Conservation (phyloP, 371 early-diverging fungal genomes). For the Mortierella sp. region DNA sequence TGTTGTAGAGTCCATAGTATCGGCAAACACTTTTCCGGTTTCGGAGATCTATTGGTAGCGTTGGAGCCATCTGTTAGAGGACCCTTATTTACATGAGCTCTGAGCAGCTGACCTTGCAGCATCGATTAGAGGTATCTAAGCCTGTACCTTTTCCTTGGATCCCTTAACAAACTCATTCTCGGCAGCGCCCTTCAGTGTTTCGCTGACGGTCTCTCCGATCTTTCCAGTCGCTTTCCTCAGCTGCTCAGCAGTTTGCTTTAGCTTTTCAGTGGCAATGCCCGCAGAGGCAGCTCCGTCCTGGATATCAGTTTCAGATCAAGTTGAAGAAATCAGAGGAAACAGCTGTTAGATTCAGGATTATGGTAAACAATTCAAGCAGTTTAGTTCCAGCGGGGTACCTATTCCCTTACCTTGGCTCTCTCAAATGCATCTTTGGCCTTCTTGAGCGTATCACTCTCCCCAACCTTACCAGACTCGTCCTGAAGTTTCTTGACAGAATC, state of each 20-base stretch:
- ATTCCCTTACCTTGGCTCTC: slow-evolving; percentile 68
- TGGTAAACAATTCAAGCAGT: neutral
- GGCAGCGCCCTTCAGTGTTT: slow-evolving; percentile 87
- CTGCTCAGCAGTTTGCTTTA: slow-evolving; percentile 82
- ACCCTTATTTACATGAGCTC: neutral
- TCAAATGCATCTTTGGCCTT: slow-evolving; percentile 88
- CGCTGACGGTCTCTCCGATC: slow-evolving; percentile 80
- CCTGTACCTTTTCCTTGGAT: slow-evolving; percentile 79
- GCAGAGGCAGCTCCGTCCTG: slow-evolving; percentile 61
- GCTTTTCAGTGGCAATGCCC: slow-evolving; percentile 62
- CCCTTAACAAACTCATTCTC: slow-evolving; percentile 87
- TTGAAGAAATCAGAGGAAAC: neutral
- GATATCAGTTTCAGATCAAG: slow-evolving; percentile 2
- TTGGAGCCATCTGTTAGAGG: neutral
- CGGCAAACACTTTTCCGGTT: slow-evolving; percentile 56
- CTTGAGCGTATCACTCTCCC: slow-evolving; percentile 90
- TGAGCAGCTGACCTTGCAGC: neutral
- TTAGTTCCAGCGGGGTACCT: neutral
- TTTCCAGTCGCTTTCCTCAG: slow-evolving; percentile 80
- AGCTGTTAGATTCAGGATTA: neutral
- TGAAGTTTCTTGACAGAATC: slow-evolving; percentile 89
- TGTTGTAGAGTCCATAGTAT: slow-evolving; percentile 73
- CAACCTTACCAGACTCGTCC: slow-evolving; percentile 83
- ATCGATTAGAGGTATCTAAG: slow-evolving; percentile 22
- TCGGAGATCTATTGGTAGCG: slow-evolving; percentile 32